Evolutionary conservation across 352 stramenopile species (phyloP).

Genomic region (Phytophthora nicotianae): DNA sequence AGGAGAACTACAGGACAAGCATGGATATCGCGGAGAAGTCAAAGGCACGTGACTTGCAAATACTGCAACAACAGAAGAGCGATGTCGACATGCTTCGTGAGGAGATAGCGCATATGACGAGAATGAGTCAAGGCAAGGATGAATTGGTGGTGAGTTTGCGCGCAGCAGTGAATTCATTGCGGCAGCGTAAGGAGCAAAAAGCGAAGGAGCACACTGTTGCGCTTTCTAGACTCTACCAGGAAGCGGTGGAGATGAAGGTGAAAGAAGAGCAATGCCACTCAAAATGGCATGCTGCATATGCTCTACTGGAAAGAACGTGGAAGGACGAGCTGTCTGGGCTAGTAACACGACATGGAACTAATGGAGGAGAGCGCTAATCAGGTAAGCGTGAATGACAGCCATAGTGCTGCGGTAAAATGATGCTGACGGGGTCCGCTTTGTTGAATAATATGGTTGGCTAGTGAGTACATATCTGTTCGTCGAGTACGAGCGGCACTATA

Average conservation of each 20-base stretch:
- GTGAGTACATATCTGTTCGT: conserved; percentile 22
- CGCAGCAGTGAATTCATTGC: conserved; percentile 1
- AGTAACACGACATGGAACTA: neutral
- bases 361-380: neutral
- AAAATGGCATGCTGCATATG: neutral
- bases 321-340: neutral
- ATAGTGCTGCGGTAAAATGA: neutral
- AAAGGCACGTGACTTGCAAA: conserved; percentile 1
- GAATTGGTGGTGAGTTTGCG: conserved; percentile 8
- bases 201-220: conserved; percentile 3
- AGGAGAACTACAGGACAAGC: conserved; percentile 3
- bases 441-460: conserved; percentile 27
- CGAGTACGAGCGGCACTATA: conserved; percentile 19
- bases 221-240: neutral
- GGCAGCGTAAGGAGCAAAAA: conserved; percentile 7
- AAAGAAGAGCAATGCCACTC: conserved; percentile 5
- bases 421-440: conserved; percentile 7
- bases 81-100: conserved; percentile 4
- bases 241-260: neutral
- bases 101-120: conserved; percentile 2
- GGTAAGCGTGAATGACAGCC: neutral
- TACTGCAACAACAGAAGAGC: conserved; percentile 4
- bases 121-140: conserved; percentile 1
- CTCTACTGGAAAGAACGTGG: neutral
- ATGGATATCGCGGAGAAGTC: neutral